These are phyloP conservation scores for Metarhizium album DNA, from an alignment of 2,329 filamentous ascomycete species.

Conservation along the genomic window DNA sequence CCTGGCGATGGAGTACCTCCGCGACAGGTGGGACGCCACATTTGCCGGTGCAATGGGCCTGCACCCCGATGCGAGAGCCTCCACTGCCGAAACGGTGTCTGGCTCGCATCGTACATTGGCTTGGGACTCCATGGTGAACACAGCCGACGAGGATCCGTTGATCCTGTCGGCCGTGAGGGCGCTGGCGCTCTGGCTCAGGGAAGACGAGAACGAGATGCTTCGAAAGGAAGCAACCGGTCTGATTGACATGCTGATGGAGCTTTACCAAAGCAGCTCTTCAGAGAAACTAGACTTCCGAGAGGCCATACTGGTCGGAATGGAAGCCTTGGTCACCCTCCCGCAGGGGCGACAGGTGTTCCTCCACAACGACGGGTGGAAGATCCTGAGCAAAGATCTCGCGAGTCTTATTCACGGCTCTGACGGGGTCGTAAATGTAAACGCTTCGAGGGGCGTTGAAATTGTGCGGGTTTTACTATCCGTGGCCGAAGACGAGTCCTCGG, in stretches of 20 bases:
- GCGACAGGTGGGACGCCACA: conserved; percentile 59
- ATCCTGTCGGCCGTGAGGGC: conserved; percentile 47
- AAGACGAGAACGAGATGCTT: conserved; percentile 52
- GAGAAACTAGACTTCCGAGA: conserved; percentile 41
- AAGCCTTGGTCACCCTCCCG: conserved; percentile 41
- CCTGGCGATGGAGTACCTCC: conserved; percentile 52
- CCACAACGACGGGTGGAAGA: conserved; percentile 41
- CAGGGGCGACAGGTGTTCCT: conserved; percentile 38
- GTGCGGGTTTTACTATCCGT: conserved; percentile 44
- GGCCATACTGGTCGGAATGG: conserved; percentile 46
- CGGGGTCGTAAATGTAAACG: conserved; percentile 16
- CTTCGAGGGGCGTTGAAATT: conserved; percentile 41
- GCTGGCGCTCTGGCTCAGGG: conserved; percentile 56
- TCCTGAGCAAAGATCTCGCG: conserved; percentile 39
- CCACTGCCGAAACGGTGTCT: conserved; percentile 30
- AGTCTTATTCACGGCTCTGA: conserved; percentile 27
- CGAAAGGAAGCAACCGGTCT: conserved; percentile 47
- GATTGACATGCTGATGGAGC: conserved; percentile 51
- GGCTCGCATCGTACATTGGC: conserved; percentile 38
- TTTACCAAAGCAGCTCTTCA: conserved; percentile 36
- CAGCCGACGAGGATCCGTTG: conserved; percentile 43
- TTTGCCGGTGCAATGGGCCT: conserved; percentile 51
- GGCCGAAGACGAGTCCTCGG: conserved; percentile 33
- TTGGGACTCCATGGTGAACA: conserved; percentile 46
- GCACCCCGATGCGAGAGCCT: conserved; percentile 43